Conservation (phyloP, 345 rosid genomes). For the Euphorbia tirucalli region DNA sequence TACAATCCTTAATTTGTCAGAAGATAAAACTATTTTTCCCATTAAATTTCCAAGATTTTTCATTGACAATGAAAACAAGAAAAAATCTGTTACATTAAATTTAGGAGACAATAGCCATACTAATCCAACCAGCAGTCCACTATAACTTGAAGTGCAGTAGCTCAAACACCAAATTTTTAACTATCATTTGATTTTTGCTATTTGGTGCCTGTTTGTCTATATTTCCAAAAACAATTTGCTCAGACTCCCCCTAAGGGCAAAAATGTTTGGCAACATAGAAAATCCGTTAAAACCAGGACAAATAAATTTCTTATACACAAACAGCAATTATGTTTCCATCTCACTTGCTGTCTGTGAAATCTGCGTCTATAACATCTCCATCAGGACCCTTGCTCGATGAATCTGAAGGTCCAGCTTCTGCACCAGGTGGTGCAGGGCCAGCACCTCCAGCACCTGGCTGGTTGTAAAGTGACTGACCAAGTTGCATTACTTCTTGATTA, state of each 20-base stretch:
- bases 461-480: conserved; percentile 86
- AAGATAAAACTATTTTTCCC: too few species aligned
- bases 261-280: neutral
- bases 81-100: too few species aligned
- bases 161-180: neutral
- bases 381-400: conserved; percentile 60
- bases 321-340: conserved; percentile 4
- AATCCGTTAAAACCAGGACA: neutral
- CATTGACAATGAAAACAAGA: too few species aligned
- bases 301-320: conserved; percentile 21
- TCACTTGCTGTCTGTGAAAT: conserved; percentile 89
- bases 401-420: conserved; percentile 43
- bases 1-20: too few species aligned
- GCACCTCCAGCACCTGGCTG: conserved; percentile 66
- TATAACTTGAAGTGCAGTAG: neutral
- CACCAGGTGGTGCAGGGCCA: conserved; percentile 60
- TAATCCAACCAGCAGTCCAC: neutral
- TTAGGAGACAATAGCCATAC: neutral
- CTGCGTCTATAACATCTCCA: conserved; percentile 93
- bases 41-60: too few species aligned
- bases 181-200: neutral
- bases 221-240: conserved; percentile 1
- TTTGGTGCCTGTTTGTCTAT: neutral
- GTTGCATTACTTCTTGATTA: conserved; percentile 93
- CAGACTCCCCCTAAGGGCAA: neutral